Evolutionary conservation across 371 early-diverging fungal genomes (phyloP).

Genomic region (Mortierella sp.): DNA sequence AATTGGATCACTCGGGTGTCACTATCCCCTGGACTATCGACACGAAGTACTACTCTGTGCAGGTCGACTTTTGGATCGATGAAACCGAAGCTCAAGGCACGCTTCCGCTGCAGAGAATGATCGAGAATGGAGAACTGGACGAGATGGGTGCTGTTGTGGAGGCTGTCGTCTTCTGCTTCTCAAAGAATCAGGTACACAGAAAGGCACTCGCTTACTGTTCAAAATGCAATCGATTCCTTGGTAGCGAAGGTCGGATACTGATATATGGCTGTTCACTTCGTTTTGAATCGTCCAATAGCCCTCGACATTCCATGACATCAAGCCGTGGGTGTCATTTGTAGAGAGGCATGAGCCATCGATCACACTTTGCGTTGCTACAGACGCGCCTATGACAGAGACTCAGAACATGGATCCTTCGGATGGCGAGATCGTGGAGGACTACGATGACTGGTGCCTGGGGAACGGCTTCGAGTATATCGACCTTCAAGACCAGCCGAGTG

Average conservation of each 20-base stretch:
- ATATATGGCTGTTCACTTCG: no score
- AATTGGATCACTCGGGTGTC: slow-evolving; percentile 58
- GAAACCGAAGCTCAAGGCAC: slow-evolving; percentile 54
- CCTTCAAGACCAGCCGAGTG: slow-evolving; percentile 49
- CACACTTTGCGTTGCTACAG: slow-evolving; percentile 65
- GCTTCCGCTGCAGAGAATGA: slow-evolving; percentile 53
- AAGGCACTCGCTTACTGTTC: background rate
- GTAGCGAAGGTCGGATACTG: no score
- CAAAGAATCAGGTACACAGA: slow-evolving; percentile 58
- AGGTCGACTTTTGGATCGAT: slow-evolving; percentile 78
- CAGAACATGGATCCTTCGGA: slow-evolving; percentile 27
- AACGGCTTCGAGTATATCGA: slow-evolving; percentile 76
- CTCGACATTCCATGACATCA: slow-evolving; percentile 64
- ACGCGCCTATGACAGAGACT: slow-evolving; percentile 35
- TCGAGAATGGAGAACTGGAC: slow-evolving; percentile 60
- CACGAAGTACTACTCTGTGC: slow-evolving; percentile 81
- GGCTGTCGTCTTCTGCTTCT: slow-evolving; percentile 74
- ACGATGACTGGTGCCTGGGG: slow-evolving; percentile 69
- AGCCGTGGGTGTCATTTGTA: slow-evolving; percentile 67
- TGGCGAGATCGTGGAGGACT: slow-evolving; percentile 46
- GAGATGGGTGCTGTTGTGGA: slow-evolving; percentile 72
- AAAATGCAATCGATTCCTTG: no score
- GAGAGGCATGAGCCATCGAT: slow-evolving; percentile 66
- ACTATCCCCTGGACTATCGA: slow-evolving; percentile 73
- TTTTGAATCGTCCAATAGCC: no score